phyloP scores from a whole-genome alignment of 768 basidiomycete genomes.

The Podaxis pistillaris region DNA sequence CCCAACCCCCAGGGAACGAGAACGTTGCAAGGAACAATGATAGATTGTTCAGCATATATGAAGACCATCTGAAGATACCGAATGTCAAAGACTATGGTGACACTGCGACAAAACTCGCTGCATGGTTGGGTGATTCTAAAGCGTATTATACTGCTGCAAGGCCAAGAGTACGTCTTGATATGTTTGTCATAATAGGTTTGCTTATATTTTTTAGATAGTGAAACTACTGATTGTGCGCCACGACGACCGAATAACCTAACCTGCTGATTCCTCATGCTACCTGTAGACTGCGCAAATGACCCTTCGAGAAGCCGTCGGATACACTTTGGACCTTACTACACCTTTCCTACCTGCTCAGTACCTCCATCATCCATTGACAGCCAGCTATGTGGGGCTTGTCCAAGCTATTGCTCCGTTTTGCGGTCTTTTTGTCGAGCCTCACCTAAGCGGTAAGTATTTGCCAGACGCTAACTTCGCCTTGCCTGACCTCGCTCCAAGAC shows the following conservation, averaged over 20 bases:
- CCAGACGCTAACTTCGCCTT: neutral
- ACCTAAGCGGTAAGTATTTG: conserved; percentile 27
- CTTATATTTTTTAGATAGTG: conserved; percentile 39
- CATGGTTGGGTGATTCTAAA: conserved; percentile 45
- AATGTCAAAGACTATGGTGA: conserved; percentile 23
- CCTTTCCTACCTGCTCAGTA: conserved; percentile 31
- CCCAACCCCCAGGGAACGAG: conserved; percentile 1
- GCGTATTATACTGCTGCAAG: conserved; percentile 54
- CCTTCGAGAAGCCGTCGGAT: conserved; percentile 28
- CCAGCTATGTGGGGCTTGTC: conserved; percentile 34
- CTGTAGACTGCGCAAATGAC: conserved; percentile 37
- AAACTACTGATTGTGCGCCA: conserved; percentile 42
- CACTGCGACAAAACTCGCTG: conserved; percentile 35
- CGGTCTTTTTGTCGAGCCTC: conserved; percentile 32
- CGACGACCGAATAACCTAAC: neutral
- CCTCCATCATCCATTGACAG: conserved; percentile 29
- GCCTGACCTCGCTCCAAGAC: neutral
- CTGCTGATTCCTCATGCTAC: neutral
- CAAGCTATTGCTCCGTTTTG: conserved; percentile 27
- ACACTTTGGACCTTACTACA: conserved; percentile 17
- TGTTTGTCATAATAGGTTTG: neutral
- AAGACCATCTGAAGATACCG: conserved; percentile 31
- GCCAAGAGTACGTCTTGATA: conserved; percentile 38
- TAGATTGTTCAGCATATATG: conserved; percentile 36
- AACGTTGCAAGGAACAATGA: conserved; percentile 30